Evolutionary conservation across 768 basidiomycete species (phyloP).

Genomic region (Macrolepiota dolichaula): DNA sequence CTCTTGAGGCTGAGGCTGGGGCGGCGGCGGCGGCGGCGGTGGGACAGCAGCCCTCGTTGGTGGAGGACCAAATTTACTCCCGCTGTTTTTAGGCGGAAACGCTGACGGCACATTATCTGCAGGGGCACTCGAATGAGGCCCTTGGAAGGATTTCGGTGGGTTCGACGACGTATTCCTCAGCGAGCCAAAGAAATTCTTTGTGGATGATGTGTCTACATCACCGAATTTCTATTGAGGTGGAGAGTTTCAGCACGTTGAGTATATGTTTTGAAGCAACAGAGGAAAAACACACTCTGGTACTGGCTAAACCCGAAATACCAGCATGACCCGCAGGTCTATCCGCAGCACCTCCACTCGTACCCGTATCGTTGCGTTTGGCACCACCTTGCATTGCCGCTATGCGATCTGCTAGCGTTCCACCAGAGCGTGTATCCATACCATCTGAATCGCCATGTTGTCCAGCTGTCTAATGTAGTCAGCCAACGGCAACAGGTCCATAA

Average conservation of each 20-base stretch:
- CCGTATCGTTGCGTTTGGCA: constrained; percentile 1
- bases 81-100: constrained; percentile 38
- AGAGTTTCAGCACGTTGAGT: neutral
- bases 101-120: constrained; percentile 29
- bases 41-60: constrained; percentile 35
- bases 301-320: constrained; percentile 6
- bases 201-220: constrained; percentile 53
- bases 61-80: constrained; percentile 44
- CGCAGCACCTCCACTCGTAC: constrained; percentile 13
- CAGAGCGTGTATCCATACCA: neutral
- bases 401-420: constrained; percentile 12
- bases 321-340: constrained; percentile 13
- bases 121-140: neutral
- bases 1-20: constrained; percentile 33
- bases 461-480: neutral
- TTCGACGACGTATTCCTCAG: constrained; percentile 26
- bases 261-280: neutral
- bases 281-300: constrained; percentile 4
- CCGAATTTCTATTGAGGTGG: constrained; percentile 48
- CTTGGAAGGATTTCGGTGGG: constrained; percentile 5
- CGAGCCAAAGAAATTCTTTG: constrained; percentile 44
- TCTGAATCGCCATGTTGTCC: constrained; percentile 4
- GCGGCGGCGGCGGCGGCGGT: constrained; percentile 28
- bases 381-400: constrained; percentile 14
- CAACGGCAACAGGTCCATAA: neutral